phyloP scores from a whole-genome alignment of 2,329 filamentous ascomycete species.

The Penicillium capsulatum region DNA sequence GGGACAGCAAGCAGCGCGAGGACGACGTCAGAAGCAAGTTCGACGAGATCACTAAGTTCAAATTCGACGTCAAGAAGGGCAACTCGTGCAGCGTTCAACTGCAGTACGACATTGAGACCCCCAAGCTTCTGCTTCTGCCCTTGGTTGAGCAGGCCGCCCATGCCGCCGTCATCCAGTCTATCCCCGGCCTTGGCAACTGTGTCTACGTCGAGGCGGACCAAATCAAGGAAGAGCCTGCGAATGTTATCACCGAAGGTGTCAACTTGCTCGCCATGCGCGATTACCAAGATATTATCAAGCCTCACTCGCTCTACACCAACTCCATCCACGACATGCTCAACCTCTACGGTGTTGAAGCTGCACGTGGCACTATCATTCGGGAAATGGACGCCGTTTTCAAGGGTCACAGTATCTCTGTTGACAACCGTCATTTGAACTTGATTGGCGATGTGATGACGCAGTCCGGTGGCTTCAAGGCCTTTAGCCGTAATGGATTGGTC shows the following conservation, averaged over 20 bases:
- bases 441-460: constrained; percentile 99
- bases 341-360: constrained; percentile 90
- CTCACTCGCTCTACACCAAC: constrained; percentile 83
- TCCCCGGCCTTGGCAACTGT: constrained; percentile 70
- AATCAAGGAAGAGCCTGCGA: constrained; percentile 46
- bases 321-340: constrained; percentile 81
- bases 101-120: constrained; percentile 71
- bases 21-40: constrained; percentile 61
- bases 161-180: constrained; percentile 79
- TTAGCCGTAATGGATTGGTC: constrained; percentile 80
- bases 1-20: constrained; percentile 52
- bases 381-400: constrained; percentile 84
- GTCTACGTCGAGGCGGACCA: constrained; percentile 61
- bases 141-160: constrained; percentile 78
- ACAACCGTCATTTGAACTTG: constrained; percentile 86
- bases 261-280: constrained; percentile 90
- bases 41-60: constrained; percentile 68
- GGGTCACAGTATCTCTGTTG: constrained; percentile 86
- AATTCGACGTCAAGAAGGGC: constrained; percentile 70
- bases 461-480: constrained; percentile 80
- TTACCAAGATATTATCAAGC: constrained; percentile 79
- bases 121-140: constrained; percentile 90
- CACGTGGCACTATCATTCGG: constrained; percentile 76
- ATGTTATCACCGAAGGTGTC: constrained; percentile 74
- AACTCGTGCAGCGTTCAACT: constrained; percentile 76